phyloP scores from a whole-genome alignment of 306 rosid species.

The Fagus crenata region DNA sequence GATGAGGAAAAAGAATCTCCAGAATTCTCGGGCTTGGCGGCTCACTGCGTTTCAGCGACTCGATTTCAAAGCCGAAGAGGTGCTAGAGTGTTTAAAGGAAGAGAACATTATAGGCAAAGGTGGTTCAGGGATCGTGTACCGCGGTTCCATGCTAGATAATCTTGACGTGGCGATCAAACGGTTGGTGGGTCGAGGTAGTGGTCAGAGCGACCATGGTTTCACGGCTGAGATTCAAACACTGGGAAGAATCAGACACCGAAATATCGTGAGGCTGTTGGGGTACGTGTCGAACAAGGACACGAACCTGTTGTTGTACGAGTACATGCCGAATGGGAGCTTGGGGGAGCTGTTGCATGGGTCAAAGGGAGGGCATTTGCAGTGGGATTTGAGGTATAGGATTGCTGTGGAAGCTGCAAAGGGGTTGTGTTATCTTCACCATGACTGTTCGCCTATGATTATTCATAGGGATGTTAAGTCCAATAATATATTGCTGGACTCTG shows the following conservation, averaged over 20 bases:
- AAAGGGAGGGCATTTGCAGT: slow-evolving; percentile 70
- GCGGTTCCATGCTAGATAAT: slow-evolving; percentile 50
- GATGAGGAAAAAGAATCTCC: slow-evolving; percentile 28
- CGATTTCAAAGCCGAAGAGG: slow-evolving; percentile 45
- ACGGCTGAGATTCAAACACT: slow-evolving; percentile 57
- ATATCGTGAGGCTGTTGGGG: slow-evolving; percentile 52
- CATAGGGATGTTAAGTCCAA: slow-evolving; percentile 94
- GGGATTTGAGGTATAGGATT: slow-evolving; percentile 77
- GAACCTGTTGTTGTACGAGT: slow-evolving; percentile 53
- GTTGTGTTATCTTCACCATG: slow-evolving; percentile 86
- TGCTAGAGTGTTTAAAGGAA: slow-evolving; percentile 48
- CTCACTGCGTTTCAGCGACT: slow-evolving; percentile 55
- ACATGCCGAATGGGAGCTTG: slow-evolving; percentile 63
- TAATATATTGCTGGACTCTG: slow-evolving; percentile 68
- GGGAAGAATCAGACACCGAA: slow-evolving; percentile 52
- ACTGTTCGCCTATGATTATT: slow-evolving; percentile 75
- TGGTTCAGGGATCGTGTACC: slow-evolving; percentile 55
- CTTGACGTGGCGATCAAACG: slow-evolving; percentile 52
- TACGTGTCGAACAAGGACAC: slow-evolving; percentile 55
- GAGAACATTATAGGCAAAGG: slow-evolving; percentile 59
- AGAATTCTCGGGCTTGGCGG: slow-evolving; percentile 40
- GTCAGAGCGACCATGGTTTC: slow-evolving; percentile 50
- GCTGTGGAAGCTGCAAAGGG: slow-evolving; percentile 89
- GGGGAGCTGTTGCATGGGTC: slow-evolving; percentile 59
- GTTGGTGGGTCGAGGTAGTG: slow-evolving; percentile 33